Evolutionary conservation across 1,139 yeast genomes (phyloP).

Genomic region (Nadsonia commutata): DNA sequence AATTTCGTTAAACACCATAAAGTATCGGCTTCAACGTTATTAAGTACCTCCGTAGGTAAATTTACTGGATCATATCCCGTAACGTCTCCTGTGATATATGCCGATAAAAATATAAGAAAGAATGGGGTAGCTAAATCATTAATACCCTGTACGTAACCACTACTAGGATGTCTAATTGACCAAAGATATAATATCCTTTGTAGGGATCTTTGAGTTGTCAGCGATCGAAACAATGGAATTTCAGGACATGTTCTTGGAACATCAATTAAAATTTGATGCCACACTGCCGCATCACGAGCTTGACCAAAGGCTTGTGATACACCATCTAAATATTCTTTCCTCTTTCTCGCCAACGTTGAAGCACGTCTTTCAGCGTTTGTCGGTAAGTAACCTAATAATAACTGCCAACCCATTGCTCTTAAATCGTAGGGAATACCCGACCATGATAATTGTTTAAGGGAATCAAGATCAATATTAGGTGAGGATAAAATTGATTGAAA

Average conservation of each 20-base stretch:
- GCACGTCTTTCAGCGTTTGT: slow-evolving; percentile 66
- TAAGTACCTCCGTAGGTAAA: slow-evolving; percentile 40
- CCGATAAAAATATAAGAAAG: slow-evolving; percentile 68
- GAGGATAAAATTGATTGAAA: slow-evolving; percentile 51
- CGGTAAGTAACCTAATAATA: slow-evolving; percentile 79
- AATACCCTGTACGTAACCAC: slow-evolving; percentile 98
- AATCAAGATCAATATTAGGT: slow-evolving; percentile 48
- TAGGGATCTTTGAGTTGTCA: slow-evolving; percentile 58
- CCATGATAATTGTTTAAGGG: slow-evolving; percentile 74
- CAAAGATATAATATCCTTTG: slow-evolving; percentile 77
- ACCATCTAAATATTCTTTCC: slow-evolving; percentile 78
- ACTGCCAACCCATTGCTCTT: slow-evolving; percentile 81
- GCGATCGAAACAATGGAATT: slow-evolving; percentile 52
- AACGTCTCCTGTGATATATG: slow-evolving; percentile 37
- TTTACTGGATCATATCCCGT: slow-evolving; percentile 46
- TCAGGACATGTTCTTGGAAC: slow-evolving; percentile 91
- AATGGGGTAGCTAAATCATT: slow-evolving; percentile 92
- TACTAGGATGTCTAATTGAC: slow-evolving; percentile 96
- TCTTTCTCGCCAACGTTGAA: slow-evolving; percentile 55
- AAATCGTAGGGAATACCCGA: slow-evolving; percentile 79
- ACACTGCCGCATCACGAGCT: slow-evolving; percentile 61
- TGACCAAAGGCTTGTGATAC: slow-evolving; percentile 44
- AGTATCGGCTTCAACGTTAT: slow-evolving; percentile 78
- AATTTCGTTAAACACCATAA: slow-evolving; percentile 92
- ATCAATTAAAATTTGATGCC: slow-evolving; percentile 94